Evolutionary conservation across 1,284 basidiomycete species (phyloP), one percentile per base, ranked within the genome.

Genomic region (Marasmius tenuissimus): DNA sequence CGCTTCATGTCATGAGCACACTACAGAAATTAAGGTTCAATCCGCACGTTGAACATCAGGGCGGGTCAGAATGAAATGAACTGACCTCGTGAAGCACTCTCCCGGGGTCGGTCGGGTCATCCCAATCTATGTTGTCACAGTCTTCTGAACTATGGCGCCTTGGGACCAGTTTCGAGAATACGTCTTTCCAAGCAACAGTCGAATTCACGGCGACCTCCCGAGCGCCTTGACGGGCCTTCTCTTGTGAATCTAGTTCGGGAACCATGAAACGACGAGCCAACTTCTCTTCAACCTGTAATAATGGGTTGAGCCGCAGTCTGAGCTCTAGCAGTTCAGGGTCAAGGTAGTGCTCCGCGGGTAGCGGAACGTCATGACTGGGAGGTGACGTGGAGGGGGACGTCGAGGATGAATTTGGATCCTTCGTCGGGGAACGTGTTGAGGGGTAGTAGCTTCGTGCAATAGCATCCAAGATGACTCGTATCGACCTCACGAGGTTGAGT

Each of bases 401-500:
- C 57, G 54, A 60, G 65, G 49, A 54, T 10, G 50, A 40, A 33
- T 45, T 39, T 33, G 50, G 38, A 11, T 51, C 39, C 38, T 57
- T 60, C 4, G 40, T n/a, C 2, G 58, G 14, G 12, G 51, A n/a
- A 1, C 59, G 56, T 51, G 55, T 49, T 14, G 39, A 40, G 22
- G 58, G 50, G 22, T 58, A 52, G 57, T 81, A 78, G 0, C 76
- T 75, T 22, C 82, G 77, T 20, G 80, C 69, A 61, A 89, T 78
- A 50, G 82, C 81, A 59, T 86, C 83, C 57, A 91, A 78, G 66
- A 91, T 86, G 63, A 81, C 73, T 47, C 83, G 86, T 60, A 90
- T 81, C 20, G 88, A 87, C 55, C 83, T 85, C 34, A 90, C 86
- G 63, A 92, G 79, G 70, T 91, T 92, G 40, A 91, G 81, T 63